phyloP scores from a whole-genome alignment of 768 basidiomycete species.

The Naematelia aurantialba region DNA sequence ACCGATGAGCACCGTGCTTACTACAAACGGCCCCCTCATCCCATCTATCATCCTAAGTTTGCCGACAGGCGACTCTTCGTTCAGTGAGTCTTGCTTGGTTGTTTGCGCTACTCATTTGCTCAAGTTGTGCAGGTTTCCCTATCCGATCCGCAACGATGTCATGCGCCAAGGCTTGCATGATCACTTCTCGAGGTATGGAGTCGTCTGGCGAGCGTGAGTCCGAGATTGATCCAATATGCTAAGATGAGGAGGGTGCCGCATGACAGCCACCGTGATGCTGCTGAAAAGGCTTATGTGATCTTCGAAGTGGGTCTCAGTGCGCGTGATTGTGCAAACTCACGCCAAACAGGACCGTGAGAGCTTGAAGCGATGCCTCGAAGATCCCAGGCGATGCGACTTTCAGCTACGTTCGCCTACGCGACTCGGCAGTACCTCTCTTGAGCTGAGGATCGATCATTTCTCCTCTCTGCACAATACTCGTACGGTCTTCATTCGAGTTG shows the following conservation, averaged over 20 bases:
- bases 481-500: constrained; percentile 21
- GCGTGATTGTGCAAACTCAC: neutral
- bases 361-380: constrained; percentile 17
- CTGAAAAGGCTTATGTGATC: constrained; percentile 26
- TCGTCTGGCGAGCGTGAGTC: constrained; percentile 19
- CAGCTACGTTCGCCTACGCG: constrained; percentile 2
- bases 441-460: constrained; percentile 4
- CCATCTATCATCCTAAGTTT: constrained; percentile 23
- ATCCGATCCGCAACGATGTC: constrained; percentile 9
- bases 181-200: constrained; percentile 27
- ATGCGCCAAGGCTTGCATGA: constrained; percentile 13
- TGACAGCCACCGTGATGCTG: constrained; percentile 12
- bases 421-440: neutral
- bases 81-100: constrained; percentile 13
- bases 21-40: constrained; percentile 15
- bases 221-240: neutral
- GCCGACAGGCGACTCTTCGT: constrained; percentile 21
- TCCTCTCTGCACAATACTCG: neutral
- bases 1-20: constrained; percentile 3
- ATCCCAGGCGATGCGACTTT: constrained; percentile 12
- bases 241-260: constrained; percentile 14
- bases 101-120: neutral
- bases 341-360: constrained; percentile 15
- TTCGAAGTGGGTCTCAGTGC: constrained; percentile 21
- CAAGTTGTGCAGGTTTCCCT: constrained; percentile 18